Conservation (phyloP, 768 basidiomycete species). For the Mycena capillaripes region DNA sequence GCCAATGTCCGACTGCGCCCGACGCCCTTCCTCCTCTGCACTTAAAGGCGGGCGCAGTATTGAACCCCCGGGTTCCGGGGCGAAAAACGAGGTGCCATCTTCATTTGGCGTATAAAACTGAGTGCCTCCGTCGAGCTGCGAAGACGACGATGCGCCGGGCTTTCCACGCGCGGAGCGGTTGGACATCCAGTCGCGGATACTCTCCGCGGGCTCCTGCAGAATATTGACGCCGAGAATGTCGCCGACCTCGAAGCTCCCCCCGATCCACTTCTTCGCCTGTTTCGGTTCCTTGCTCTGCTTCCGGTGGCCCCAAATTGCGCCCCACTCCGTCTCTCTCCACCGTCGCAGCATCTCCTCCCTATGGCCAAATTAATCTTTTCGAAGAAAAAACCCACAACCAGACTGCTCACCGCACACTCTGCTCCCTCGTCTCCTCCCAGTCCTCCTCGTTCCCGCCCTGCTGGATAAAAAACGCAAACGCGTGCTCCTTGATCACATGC, state of each 20-base stretch:
- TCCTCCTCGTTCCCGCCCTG: constrained; percentile 76
- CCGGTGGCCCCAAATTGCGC: constrained; percentile 55
- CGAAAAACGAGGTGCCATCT: constrained; percentile 19
- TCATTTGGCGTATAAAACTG: background rate
- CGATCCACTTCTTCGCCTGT: constrained; percentile 67
- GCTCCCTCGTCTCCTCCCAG: constrained; percentile 73
- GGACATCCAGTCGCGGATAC: constrained; percentile 30
- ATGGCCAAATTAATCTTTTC: background rate
- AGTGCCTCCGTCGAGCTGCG: background rate
- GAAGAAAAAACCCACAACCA: background rate
- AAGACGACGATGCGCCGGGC: constrained; percentile 13
- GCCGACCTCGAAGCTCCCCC: constrained; percentile 84
- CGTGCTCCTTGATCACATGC: constrained; percentile 70
- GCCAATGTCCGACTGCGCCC: constrained; percentile 27
- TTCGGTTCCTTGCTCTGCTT: constrained; percentile 47
- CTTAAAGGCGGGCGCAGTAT: constrained; percentile 18
- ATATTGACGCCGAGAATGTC: constrained; percentile 80
- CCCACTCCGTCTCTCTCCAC: constrained; percentile 82
- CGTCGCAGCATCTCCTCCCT: constrained; percentile 69
- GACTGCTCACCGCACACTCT: constrained; percentile 47
- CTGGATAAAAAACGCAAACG: constrained; percentile 72
- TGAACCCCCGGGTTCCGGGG: background rate
- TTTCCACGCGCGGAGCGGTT: constrained; percentile 24
- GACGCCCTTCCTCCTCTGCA: constrained; percentile 6
- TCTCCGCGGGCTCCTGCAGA: constrained; percentile 53